These are phyloP conservation scores for Crepidotus variabilis DNA, from an alignment of 768 basidiomycete genomes.

Conservation along the genomic window DNA sequence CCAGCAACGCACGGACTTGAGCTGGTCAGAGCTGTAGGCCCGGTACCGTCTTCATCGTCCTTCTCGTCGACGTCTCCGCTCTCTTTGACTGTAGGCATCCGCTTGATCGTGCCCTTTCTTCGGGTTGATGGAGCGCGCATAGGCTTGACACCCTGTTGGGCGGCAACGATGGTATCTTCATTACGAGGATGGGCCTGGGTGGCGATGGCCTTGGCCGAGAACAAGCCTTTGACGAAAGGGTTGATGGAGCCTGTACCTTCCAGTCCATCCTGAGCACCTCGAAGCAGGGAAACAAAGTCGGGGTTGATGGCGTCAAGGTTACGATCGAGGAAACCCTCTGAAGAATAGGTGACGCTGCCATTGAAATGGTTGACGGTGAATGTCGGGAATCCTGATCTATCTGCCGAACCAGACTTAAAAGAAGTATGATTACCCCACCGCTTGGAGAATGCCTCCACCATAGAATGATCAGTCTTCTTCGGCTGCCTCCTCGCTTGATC, in stretches of 20 bases:
- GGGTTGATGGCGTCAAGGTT: slow-evolving; percentile 90
- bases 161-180: slow-evolving; percentile 93
- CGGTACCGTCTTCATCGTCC: slow-evolving; percentile 47
- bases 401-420: slow-evolving; percentile 78
- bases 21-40: slow-evolving; percentile 23
- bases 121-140: slow-evolving; percentile 91
- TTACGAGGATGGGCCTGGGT: slow-evolving; percentile 90
- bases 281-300: slow-evolving; percentile 87
- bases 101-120: slow-evolving; percentile 70
- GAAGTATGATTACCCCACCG: slow-evolving; percentile 92
- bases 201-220: slow-evolving; percentile 84
- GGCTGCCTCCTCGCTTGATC: slow-evolving; percentile 84
- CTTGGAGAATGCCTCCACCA: slow-evolving; percentile 93
- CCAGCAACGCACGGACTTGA: slow-evolving; percentile 74
- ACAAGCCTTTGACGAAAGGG: slow-evolving; percentile 88
- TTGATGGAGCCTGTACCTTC: slow-evolving; percentile 82
- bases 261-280: slow-evolving; percentile 57
- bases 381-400: slow-evolving; percentile 75
- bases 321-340: slow-evolving; percentile 84
- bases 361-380: slow-evolving; percentile 94
- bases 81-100: slow-evolving; percentile 52
- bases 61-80: slow-evolving; percentile 42
- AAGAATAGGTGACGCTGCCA: slow-evolving; percentile 87
- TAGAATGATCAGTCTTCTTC: slow-evolving; percentile 90
- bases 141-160: slow-evolving; percentile 90